These are phyloP conservation scores for Podila verticillata DNA, from an alignment of 192 early-diverging fungal genomes.

Conservation along the genomic window DNA sequence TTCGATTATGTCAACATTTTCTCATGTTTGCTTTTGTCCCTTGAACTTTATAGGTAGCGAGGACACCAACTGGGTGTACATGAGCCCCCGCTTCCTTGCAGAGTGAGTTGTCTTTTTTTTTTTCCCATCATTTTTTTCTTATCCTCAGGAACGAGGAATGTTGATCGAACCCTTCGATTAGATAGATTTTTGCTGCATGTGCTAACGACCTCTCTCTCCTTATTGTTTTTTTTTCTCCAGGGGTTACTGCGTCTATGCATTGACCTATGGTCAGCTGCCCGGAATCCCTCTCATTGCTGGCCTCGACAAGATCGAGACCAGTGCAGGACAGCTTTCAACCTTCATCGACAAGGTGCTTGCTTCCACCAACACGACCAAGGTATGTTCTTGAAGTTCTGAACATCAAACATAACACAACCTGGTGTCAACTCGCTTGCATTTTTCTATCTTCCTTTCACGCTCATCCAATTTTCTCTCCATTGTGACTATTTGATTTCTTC, in stretches of 20 bases:
- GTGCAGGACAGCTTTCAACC: background rate
- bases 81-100: background rate
- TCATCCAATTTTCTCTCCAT: too few species aligned
- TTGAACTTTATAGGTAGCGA: background rate
- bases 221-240: background rate
- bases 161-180: background rate
- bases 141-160: background rate
- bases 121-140: background rate
- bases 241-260: slow-evolving; percentile 39
- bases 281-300: slow-evolving; percentile 6
- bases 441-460: too few species aligned
- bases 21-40: background rate
- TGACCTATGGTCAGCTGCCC: slow-evolving; percentile 25
- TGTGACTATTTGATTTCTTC: too few species aligned
- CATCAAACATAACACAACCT: too few species aligned
- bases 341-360: slow-evolving; percentile 9
- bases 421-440: too few species aligned
- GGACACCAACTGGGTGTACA: slow-evolving; percentile 2
- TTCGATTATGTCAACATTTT: background rate
- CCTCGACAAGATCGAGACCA: background rate
- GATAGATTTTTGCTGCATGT: background rate
- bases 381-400: too few species aligned
- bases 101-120: slow-evolving; percentile 2
- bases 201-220: slow-evolving; percentile 26
- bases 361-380: background rate